These are phyloP conservation scores for Fusarium mexicanum DNA, from an alignment of 2,329 filamentous ascomycete species.

Conservation along the genomic window DNA sequence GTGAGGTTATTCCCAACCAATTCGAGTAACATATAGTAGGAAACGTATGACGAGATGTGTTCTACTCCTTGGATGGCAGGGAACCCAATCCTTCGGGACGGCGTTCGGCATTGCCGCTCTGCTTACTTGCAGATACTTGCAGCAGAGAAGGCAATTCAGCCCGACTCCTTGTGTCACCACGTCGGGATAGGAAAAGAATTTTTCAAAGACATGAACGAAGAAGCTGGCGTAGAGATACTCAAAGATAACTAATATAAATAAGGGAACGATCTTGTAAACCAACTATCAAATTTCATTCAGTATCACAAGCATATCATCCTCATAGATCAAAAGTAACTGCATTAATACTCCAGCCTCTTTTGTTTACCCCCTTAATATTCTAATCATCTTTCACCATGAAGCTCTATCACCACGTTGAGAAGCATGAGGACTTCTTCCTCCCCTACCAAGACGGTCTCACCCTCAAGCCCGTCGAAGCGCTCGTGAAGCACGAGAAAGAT, in stretches of 20 bases:
- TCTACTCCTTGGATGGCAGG: not conserved
- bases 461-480: not conserved
- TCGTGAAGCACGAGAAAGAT: not conserved
- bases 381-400: not conserved
- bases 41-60: not conserved
- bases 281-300: not conserved
- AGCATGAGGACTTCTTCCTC: slow-evolving; percentile 14
- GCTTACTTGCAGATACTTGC: not conserved
- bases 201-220: not conserved
- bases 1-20: not conserved
- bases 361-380: not conserved
- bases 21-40: not conserved
- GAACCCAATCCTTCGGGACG: not conserved
- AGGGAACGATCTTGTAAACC: not conserved
- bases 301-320: not conserved
- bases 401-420: slow-evolving; percentile 4
- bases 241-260: not conserved
- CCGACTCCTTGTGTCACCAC: not conserved
- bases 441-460: not conserved
- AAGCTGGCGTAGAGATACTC: accelerated
- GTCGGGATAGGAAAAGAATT: not conserved
- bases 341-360: too few relatives aligned
- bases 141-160: not conserved
- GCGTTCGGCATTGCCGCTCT: not conserved
- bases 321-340: not conserved